Evolutionary conservation across 75 land plant species (phyloP), one percentile per base, ranked within the genome.

Genomic region (Sequoiadendron giganteum): DNA sequence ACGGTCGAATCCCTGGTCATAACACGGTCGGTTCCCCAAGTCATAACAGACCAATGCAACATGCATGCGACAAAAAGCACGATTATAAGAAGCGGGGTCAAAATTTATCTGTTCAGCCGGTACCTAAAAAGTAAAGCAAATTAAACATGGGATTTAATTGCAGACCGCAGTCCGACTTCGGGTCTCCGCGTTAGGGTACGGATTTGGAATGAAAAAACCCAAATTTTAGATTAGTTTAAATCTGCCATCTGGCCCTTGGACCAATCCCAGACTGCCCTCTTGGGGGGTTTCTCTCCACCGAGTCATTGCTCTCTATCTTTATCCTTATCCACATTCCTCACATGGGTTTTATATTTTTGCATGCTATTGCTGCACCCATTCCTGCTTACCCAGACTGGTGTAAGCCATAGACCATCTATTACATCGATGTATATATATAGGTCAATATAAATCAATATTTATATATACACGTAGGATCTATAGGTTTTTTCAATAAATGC

Each of bases 271-370:
- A 10, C 28, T n/a, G 52, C 84, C 84, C 21, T 82, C 84, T 82
- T 11, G 52, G 52, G 30, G 49, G 52, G 10, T 82, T 47, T 45
- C 32, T 47, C 52, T 82, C 84, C 84, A 82, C 84, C 32, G 14
- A 49, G 84, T 82, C 3, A 6, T 82, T 47, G 28, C 19, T 11
- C 84, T 49, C 32, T 47, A 82, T 82, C 84, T 47, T 47, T 28
- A 82, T 82, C 84, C 84, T 82, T 82, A 82, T 82, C 84, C 84
- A 82, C 54, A 47, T 82, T 82, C 49, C 47, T 82, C 84, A 82
- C 84, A 82, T 82, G 84, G 15, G 15, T 28, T 82, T 82, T 43
- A 47, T 28, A 82, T 9, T 45, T 34, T 4, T 13, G 39, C 34
- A 34, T 75, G 38, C 34, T 34, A 75, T 75, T 75, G 38, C 77